Base-by-base conservation (phyloP, 306 rosid genomes). In the Cajanus cajan region DNA sequence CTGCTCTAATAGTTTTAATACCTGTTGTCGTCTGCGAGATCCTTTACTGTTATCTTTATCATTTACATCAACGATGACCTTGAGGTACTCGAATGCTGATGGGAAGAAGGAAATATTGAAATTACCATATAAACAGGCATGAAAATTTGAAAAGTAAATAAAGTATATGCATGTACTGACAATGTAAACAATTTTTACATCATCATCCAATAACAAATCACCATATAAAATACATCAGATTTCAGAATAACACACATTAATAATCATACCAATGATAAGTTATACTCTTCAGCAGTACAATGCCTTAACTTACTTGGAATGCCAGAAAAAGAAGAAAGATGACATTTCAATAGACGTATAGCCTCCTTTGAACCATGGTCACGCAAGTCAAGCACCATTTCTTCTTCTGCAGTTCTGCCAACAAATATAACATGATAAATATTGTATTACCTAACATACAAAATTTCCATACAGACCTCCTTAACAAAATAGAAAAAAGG, bases 61-160 rank as follows among this genome's bases (percentile, higher is more conserved):
- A 71, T 68, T 76, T 74, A 85, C 70, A 51, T 82, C 90, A n/a
- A 93, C 50, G 57, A 90, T 86, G 81, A 89, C 86, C 85, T 91
- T 95, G 68, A 95, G 94, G 85, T 78, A 45, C 82, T 89, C 84
- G 44, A 88, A 55, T 73, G 98, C 99, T 90, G 89, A 83, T 13
- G 61, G 40, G 79, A 52, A 83, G 51, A 47, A 73, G 14, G 7
- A 78, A 16, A 57, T 63, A 36, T 58, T 28, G 24, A 31, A 50
- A 57, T 84, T 18, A 40, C 15, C 59, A 76, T 7, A 48, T 6
- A 63, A 65, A 47, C 16, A 57, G 24, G 40, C n/a, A 45, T 47
- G 64, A 80, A 73, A 44, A 48, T 4, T n/a, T 37, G 6, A 37
- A 37, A 1, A 5, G 41, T 37, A 5, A 6, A 36, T 36, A 36